A percentile compares a stretch with the other conserved stretches of the same genome.
Conservation (phyloP, 306 rosid genomes). For the barrel medic (Medicago truncatula) region DNA sequence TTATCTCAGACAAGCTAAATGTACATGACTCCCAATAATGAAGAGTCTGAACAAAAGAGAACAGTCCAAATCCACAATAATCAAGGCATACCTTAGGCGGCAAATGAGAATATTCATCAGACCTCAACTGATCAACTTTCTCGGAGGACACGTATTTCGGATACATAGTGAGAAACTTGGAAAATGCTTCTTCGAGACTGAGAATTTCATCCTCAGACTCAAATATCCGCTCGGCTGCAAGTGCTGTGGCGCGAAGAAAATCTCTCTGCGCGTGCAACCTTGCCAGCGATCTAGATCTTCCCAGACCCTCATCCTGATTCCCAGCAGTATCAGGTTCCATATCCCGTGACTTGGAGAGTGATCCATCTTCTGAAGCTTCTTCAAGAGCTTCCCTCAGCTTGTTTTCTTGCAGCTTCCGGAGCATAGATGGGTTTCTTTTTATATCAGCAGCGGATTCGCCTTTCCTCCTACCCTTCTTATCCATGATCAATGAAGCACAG, state of each 20-base stretch:
- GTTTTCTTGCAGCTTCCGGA: slow-evolving; percentile 82
- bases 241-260: slow-evolving; percentile 88
- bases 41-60: slow-evolving; percentile 87
- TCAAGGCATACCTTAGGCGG: slow-evolving; percentile 97
- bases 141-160: slow-evolving; percentile 81
- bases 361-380: slow-evolving; percentile 97
- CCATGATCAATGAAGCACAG: slow-evolving; percentile 88
- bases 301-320: slow-evolving; percentile 69
- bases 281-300: slow-evolving; percentile 84
- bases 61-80: slow-evolving; percentile 96
- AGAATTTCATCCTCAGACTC: slow-evolving; percentile 80
- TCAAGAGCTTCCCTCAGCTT: slow-evolving; percentile 97
- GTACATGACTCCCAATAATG: slow-evolving; percentile 97
- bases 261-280: slow-evolving; percentile 88
- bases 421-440: slow-evolving; percentile 66
- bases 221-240: slow-evolving; percentile 79
- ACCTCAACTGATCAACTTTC: slow-evolving; percentile 88
- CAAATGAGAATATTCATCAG: slow-evolving; percentile 77
- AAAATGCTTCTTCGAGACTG: slow-evolving; percentile 62
- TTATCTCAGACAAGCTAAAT: slow-evolving; percentile 94
- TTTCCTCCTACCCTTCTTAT: slow-evolving; percentile 75
- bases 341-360: slow-evolving; percentile 73
- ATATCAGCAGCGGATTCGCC: slow-evolving; percentile 59
- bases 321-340: slow-evolving; percentile 63
- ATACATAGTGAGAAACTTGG: slow-evolving; percentile 91